Conservation (phyloP, 805 yeast species). For the Pachysolen tannophilus region DNA sequence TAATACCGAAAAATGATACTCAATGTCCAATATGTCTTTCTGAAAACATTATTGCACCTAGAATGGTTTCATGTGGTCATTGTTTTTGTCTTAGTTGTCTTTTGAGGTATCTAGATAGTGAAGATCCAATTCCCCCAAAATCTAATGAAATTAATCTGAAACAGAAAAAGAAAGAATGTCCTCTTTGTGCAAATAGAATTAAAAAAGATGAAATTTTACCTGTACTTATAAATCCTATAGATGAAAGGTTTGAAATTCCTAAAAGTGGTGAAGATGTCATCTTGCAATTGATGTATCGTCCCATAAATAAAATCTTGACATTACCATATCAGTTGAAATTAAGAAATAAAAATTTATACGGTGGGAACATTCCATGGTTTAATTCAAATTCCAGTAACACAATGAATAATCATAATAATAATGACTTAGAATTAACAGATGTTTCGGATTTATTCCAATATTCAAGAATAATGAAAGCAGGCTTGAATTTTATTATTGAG, state of each 20-base stretch:
- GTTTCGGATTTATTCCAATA: slow-evolving; percentile 31
- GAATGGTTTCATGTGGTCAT: slow-evolving; percentile 96
- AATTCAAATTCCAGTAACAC: slow-evolving; percentile 7
- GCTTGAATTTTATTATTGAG: slow-evolving; percentile 39
- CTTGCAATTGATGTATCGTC: slow-evolving; percentile 57
- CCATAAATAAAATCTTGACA: slow-evolving; percentile 21
- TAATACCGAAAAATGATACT: slow-evolving; percentile 57
- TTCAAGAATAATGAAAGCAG: slow-evolving; percentile 66
- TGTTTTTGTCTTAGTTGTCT: slow-evolving; percentile 80
- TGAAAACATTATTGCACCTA: slow-evolving; percentile 81
- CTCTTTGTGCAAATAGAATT: slow-evolving; percentile 61
- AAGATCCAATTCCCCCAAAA: slow-evolving; percentile 15
- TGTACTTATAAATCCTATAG: slow-evolving; percentile 43
- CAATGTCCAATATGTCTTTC: slow-evolving; percentile 89
- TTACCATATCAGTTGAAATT: slow-evolving; percentile 22
- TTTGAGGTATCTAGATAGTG: slow-evolving; percentile 57
- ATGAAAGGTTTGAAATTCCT: slow-evolving; percentile 53
- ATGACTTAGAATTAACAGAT: slow-evolving; percentile 17
- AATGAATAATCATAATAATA: slow-evolving; percentile 14
- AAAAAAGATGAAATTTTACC: slow-evolving; percentile 55
- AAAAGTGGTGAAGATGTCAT: slow-evolving; percentile 44
- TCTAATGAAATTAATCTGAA: slow-evolving; percentile 16
- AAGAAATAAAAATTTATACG: slow-evolving; percentile 12
- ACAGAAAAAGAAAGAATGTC: slow-evolving; percentile 63
- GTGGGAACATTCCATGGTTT: slow-evolving; percentile 52